phyloP scores from a whole-genome alignment of 2,329 filamentous ascomycete genomes.

The Pseudogymnoascus sp. region DNA sequence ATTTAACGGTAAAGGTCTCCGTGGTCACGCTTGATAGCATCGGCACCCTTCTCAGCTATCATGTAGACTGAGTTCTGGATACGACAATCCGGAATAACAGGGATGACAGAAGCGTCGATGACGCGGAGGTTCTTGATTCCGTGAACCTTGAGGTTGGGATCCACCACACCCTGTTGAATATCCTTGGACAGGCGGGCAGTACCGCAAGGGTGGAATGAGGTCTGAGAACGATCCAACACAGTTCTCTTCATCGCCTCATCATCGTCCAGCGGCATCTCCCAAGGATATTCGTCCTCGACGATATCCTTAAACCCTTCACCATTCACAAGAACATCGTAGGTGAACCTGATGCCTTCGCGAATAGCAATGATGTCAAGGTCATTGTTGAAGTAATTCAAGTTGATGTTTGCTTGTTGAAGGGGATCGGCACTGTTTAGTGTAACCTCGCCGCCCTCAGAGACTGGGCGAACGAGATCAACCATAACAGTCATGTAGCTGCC shows the following conservation, averaged over 20 bases:
- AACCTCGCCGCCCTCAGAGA: conserved; percentile 37
- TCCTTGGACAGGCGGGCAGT: conserved; percentile 45
- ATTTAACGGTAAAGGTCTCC: conserved; percentile 23
- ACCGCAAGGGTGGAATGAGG: conserved; percentile 52
- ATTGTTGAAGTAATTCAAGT: conserved; percentile 37
- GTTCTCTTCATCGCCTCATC: conserved; percentile 45
- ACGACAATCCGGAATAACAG: conserved; percentile 47
- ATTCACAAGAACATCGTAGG: conserved; percentile 41
- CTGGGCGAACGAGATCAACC: conserved; percentile 41
- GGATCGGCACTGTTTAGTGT: conserved; percentile 35
- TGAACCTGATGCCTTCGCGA: conserved; percentile 44
- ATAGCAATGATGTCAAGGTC: conserved; percentile 48
- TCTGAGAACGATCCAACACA: conserved; percentile 52
- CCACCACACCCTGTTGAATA: conserved; percentile 46
- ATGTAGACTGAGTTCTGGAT: conserved; percentile 57
- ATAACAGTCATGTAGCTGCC: conserved; percentile 52
- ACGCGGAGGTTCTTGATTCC: conserved; percentile 47
- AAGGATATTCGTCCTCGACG: conserved; percentile 48
- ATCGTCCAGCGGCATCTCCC: conserved; percentile 49
- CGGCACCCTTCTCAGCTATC: conserved; percentile 43
- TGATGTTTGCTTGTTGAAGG: conserved; percentile 29
- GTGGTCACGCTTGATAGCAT: conserved; percentile 36
- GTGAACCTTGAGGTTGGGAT: conserved; percentile 43
- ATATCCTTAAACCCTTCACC: conserved; percentile 51
- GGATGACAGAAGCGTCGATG: conserved; percentile 49